Evolutionary conservation across 2,329 filamentous ascomycete species (phyloP), one percentile per base, ranked within the genome.

Genomic region (Penicillium palitans): DNA sequence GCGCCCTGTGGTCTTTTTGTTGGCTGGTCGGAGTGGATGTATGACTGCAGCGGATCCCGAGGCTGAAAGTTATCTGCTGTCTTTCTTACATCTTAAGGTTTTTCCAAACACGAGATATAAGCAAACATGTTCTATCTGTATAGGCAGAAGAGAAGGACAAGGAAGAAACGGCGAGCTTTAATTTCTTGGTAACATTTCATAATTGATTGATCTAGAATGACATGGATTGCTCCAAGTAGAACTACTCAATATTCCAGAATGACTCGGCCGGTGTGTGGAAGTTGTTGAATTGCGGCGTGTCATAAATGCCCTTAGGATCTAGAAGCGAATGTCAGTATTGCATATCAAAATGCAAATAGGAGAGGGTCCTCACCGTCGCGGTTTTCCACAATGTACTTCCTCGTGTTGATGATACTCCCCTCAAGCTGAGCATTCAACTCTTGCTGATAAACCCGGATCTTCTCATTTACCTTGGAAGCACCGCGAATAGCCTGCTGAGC

Each of bases 291-390:
- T 48, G 46, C 19, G 81, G 79, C 55, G 78, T 69, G 54, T 81
- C 78, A 70, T 84, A 85, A 37, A 79, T 80, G 9, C 78, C 79
- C 35, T 81, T 79, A 2, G 81, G 81, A 74, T 85, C 82, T 81
- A 42, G 47, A 4, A 27, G 40, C 24, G 24, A 21, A 46, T 25
- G 37, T 65, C 27, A 65, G 57, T 47, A 35, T 46, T 31, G 19
- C 19, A 49, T 15, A 1, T 17, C 21, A 24, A 24, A 39, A 3
- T 3, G 6, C 17, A 33, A 33, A 27, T 12, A n/a, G 29, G 15
- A 24, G 9, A 10, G 37, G 53, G 13, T 29, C 70, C 78, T 73
- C 68, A 84, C 82, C 83, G 66, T 82, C 79, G 5, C 83, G 81
- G 42, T 83, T 73, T 27, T 73, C 70, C 41, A 77, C 60, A 56